Percentiles rank a stretch among this genome's conserved stretches.
phyloP scores from a whole-genome alignment of 306 rosid species.

The Trichosanthes cucumerina region DNA sequence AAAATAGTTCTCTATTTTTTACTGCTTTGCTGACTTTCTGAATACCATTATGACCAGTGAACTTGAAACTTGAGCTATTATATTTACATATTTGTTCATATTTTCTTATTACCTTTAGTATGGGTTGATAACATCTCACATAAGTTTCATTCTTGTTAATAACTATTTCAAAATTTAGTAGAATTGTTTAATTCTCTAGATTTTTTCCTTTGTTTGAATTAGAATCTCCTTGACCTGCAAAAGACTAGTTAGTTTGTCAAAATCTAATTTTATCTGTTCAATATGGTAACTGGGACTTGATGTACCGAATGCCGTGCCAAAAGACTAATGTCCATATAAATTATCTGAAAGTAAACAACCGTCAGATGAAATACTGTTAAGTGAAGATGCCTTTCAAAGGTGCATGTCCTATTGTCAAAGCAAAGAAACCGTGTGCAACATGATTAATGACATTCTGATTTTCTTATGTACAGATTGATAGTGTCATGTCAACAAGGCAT shows the following conservation, averaged over 20 bases:
- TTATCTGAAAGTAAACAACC: neutral
- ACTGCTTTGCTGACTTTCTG: neutral
- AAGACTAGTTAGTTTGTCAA: neutral
- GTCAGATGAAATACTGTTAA: neutral
- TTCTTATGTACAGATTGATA: conserved; percentile 58
- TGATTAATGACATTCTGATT: neutral
- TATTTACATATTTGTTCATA: neutral
- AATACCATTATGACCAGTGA: neutral
- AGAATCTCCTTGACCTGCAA: neutral
- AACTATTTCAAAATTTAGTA: neutral
- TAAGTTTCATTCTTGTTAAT: neutral
- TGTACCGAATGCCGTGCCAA: neutral
- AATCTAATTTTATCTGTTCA: neutral
- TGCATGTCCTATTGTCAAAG: neutral
- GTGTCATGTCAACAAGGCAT: conserved; percentile 85
- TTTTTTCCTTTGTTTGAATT: neutral
- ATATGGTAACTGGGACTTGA: neutral
- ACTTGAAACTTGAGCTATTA: neutral
- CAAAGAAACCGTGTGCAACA: neutral
- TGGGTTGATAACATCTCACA: neutral
- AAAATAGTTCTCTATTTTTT: neutral
- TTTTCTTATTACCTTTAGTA: neutral
- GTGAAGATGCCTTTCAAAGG: neutral
- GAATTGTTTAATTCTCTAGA: neutral
- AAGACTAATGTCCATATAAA: neutral